Conservation (phyloP, 2,329 filamentous ascomycete genomes). For the Orbilia oligospora region DNA sequence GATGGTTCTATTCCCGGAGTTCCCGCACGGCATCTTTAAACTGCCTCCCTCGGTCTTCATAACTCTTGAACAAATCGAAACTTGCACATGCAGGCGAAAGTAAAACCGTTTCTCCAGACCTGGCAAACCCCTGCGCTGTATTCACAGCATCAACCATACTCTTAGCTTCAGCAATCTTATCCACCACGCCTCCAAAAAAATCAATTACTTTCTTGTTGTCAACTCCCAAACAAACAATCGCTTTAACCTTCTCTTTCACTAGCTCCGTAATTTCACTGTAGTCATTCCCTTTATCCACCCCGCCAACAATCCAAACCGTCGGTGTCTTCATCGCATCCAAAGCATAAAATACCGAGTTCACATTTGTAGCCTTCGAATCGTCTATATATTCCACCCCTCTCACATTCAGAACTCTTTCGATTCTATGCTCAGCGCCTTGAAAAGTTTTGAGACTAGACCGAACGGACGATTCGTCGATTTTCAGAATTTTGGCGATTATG, state of each 20-base stretch:
- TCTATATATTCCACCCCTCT: conserved; percentile 7
- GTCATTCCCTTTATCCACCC: conserved; percentile 13
- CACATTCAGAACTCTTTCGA: conserved; percentile 5
- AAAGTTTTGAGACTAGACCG: background rate
- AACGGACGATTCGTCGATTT: background rate
- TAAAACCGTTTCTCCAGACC: conserved; percentile 1
- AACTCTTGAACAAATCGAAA: conserved; percentile 31
- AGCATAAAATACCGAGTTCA: conserved; percentile 5
- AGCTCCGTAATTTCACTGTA: conserved; percentile 1
- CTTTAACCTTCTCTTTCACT: conserved; percentile 23
- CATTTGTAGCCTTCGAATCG: conserved; percentile 23
- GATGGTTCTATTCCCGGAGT: background rate
- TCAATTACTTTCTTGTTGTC: conserved; percentile 21
- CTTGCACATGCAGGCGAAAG: conserved; percentile 29
- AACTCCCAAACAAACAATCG: conserved; percentile 24
- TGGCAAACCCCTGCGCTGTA: background rate
- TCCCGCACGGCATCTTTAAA: conserved; percentile 18
- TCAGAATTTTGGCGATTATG: background rate
- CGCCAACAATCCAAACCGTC: conserved; percentile 14
- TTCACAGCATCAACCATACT: conserved; percentile 5
- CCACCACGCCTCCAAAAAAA: background rate
- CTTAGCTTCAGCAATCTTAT: background rate
- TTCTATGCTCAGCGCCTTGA: background rate
- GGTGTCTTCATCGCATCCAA: conserved; percentile 3
- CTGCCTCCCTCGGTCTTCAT: conserved; percentile 26